Base-by-base conservation (phyloP, 2,329 filamentous ascomycete species). In the Fusarium sp. region DNA sequence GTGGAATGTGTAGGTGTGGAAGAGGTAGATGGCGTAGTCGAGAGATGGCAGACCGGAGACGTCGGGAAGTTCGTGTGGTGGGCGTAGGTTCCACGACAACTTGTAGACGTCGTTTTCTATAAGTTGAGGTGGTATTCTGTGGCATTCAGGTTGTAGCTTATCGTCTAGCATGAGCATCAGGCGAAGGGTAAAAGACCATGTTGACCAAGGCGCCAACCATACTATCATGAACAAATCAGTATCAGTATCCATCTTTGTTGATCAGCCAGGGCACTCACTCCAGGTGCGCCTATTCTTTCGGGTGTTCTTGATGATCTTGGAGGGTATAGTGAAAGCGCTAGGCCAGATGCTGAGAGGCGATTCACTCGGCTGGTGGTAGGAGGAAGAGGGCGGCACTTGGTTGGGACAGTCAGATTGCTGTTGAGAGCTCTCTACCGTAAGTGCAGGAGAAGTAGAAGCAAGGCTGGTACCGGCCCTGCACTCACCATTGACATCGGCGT, bases 1-100 rank as follows among this genome's bases (percentile, higher is more conserved):
- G 14, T 77, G 76, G 21, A 77, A 77, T 14, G 76, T 76, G 47
- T 76, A 75, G 2, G 71, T 69, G 43, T 73, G 66, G 53, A 75
- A 71, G 4, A 75, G 65, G 31, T 73, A 73, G 11, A 73, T 53
- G 3, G 73, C 70, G 32, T 73, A 59, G 46, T 74, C 68, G n/a
- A 75, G 61, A 3, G 76, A 75, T 0, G 76, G 76, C 0, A 77
- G 50, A 3, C 71, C 70, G 9, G 57, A 69, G 1, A 75, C 71
- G 23, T 78, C 75, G 1, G 71, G 72, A 0, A 53, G 54, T 0
- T 68, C 66, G n/a, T 61, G 49, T 1, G 49, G 43, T 14, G 63
- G 49, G 1, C 49, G 45, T 4, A 52, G 41, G 7, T 59, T 68
- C 70, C 69, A 71, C 0, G 60, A 61, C 1, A 72, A 15, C 0